Conservation (phyloP, 441 rosid species). For the Gossypium trilobum region DNA sequence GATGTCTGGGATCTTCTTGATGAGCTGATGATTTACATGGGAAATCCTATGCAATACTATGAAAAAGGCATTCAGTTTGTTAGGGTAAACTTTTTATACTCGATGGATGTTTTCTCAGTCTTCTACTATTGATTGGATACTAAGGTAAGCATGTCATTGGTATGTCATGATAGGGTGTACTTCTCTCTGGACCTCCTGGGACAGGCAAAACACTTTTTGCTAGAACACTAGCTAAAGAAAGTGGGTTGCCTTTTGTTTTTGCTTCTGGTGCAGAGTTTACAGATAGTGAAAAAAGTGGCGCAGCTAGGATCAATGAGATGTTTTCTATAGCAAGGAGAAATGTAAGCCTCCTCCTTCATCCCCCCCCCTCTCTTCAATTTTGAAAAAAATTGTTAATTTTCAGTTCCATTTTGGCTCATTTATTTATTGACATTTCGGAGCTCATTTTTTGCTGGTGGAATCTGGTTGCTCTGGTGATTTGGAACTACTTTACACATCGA, state of each 20-base stretch:
- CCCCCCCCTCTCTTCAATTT: neutral
- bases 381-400: neutral
- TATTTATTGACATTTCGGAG: neutral
- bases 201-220: slow-evolving; percentile 99
- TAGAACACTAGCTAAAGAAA: slow-evolving; percentile 82
- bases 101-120: slow-evolving; percentile 8
- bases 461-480: neutral
- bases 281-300: slow-evolving; percentile 86
- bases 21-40: slow-evolving; percentile 90
- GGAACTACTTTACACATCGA: neutral
- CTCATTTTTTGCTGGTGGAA: slow-evolving; percentile 1
- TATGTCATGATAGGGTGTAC: slow-evolving; percentile 64
- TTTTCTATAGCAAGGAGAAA: slow-evolving; percentile 84
- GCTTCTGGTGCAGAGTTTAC: slow-evolving; percentile 97
- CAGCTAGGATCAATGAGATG: slow-evolving; percentile 86
- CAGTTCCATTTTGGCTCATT: neutral
- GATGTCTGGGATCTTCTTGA: slow-evolving; percentile 98
- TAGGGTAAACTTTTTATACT: slow-evolving; percentile 49
- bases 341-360: slow-evolving; percentile 33
- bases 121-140: slow-evolving; percentile 16
- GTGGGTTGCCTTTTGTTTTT: slow-evolving; percentile 91
- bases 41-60: slow-evolving; percentile 87
- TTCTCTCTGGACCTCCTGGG: slow-evolving; percentile 97
- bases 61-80: slow-evolving; percentile 77
- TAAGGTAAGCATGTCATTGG: slow-evolving; percentile 8